Evolutionary conservation across 1,139 yeast genomes (phyloP).

Genomic region (Geotrichum restrictum): DNA sequence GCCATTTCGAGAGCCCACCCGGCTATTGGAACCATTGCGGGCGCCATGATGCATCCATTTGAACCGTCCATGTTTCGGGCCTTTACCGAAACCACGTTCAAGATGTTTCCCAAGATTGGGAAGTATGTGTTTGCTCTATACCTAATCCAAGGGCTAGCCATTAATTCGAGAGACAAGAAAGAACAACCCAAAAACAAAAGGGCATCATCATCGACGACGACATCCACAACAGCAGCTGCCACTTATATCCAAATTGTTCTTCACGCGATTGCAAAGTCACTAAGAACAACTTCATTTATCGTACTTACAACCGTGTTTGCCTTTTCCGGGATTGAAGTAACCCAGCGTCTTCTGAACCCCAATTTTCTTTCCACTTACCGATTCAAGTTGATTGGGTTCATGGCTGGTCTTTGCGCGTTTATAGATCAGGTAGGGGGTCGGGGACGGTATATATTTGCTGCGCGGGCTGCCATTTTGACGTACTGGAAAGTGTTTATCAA

Average conservation of each 20-base stretch:
- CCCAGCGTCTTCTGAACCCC: constrained; percentile 36
- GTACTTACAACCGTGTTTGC: constrained; percentile 41
- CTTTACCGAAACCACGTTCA: constrained; percentile 30
- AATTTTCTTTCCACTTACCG: constrained; percentile 36
- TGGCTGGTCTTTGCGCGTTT: constrained; percentile 43
- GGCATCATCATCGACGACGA: too few species aligned
- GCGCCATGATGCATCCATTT: constrained; percentile 40
- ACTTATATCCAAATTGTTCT: constrained; percentile 19
- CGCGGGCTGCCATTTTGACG: constrained; percentile 39
- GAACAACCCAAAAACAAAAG: too few species aligned
- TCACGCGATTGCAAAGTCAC: constrained; percentile 30
- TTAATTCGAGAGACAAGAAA: too few species aligned
- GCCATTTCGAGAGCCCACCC: constrained; percentile 41
- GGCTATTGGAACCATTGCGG: constrained; percentile 37
- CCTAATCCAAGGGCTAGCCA: constrained; percentile 27
- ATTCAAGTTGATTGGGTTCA: constrained; percentile 40
- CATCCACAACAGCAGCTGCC: too few species aligned
- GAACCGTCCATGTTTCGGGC: constrained; percentile 34
- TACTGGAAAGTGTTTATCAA: constrained; percentile 38
- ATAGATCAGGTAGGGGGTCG: constrained; percentile 39
- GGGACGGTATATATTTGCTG: constrained; percentile 38
- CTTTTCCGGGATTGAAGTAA: constrained; percentile 42
- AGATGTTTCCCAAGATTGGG: constrained; percentile 32
- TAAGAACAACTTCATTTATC: constrained; percentile 37
- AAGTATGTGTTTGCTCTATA: constrained; percentile 37